Evolutionary conservation across 306 rosid species (phyloP).

Genomic region (Crotalaria pallida): DNA sequence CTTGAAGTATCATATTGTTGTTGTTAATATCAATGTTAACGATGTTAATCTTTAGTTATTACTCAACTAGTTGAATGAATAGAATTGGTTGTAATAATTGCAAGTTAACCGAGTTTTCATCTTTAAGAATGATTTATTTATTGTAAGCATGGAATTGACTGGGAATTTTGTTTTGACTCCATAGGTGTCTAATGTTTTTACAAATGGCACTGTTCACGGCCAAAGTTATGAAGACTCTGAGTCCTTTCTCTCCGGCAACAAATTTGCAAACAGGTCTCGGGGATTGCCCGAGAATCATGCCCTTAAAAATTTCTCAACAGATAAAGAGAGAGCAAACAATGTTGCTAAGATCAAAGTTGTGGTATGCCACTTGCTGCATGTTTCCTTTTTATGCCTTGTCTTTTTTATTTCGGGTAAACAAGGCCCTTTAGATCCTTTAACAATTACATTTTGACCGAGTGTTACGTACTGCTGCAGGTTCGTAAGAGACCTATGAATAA

Average conservation of each 20-base stretch:
- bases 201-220: conserved; percentile 29
- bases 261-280: conserved; percentile 38
- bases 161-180: background rate
- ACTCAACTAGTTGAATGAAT: background rate
- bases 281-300: conserved; percentile 49
- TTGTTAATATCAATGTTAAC: background rate
- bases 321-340: conserved; percentile 70
- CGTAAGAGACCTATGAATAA: conserved; percentile 82
- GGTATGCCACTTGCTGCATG: conserved; percentile 40
- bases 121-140: background rate
- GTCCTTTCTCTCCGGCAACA: conserved; percentile 31
- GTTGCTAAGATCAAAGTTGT: conserved; percentile 85
- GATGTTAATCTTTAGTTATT: background rate
- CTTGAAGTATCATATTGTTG: background rate
- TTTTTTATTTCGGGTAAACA: background rate
- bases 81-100: background rate
- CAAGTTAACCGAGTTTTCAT: background rate
- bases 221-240: conserved; percentile 48
- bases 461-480: conserved; percentile 42
- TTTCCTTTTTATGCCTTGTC: background rate
- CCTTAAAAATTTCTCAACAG: conserved; percentile 50
- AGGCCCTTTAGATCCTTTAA: conserved; percentile 1
- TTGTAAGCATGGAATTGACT: background rate
- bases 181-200: conserved; percentile 35
- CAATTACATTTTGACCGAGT: conserved; percentile 4